A percentile compares a stretch with the other conserved stretches of the same genome.
phyloP scores from a whole-genome alignment of 2,329 filamentous ascomycete species.

The Plenodomus biglobosus region DNA sequence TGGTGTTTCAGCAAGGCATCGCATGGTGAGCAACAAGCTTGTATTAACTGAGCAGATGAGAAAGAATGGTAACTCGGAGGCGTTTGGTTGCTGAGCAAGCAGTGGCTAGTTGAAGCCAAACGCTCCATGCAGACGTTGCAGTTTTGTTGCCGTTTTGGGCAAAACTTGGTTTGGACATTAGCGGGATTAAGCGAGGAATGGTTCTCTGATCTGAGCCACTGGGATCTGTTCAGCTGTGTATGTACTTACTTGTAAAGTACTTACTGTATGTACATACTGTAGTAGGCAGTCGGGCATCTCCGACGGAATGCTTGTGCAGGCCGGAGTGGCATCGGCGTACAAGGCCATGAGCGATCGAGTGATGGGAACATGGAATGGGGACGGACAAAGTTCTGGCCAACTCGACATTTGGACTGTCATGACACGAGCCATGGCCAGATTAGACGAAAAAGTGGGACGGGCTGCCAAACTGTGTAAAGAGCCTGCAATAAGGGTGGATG shows the following conservation, averaged over 20 bases:
- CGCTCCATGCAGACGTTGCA: slow-evolving; percentile 21
- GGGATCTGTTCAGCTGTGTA: too few relatives aligned
- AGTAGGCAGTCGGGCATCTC: slow-evolving; percentile 11
- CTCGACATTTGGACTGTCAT: slow-evolving; percentile 31
- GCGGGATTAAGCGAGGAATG: slow-evolving; percentile 29
- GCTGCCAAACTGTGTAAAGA: slow-evolving; percentile 25
- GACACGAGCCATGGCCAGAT: slow-evolving; percentile 17
- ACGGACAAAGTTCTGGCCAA: slow-evolving; percentile 30
- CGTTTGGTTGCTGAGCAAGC: slow-evolving; percentile 1
- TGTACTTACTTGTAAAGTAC: too few relatives aligned
- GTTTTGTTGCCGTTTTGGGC: slow-evolving; percentile 21
- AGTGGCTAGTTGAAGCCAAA: slow-evolving; percentile 4
- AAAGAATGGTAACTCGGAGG: neutral
- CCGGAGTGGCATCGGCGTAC: slow-evolving; percentile 8
- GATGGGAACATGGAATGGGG: slow-evolving; percentile 12
- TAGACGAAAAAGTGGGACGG: slow-evolving; percentile 18
- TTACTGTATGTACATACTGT: too few relatives aligned
- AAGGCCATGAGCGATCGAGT: slow-evolving; percentile 21
- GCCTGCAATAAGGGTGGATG: slow-evolving; percentile 22
- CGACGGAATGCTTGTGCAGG: slow-evolving; percentile 7
- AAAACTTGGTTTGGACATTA: slow-evolving; percentile 8
- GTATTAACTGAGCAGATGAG: slow-evolving; percentile 5
- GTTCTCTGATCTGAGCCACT: slow-evolving; percentile 9
- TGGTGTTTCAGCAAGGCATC: slow-evolving; percentile 21
- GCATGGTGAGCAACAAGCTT: slow-evolving; percentile 15